These are phyloP conservation scores for Euphorbia celastroides DNA, from an alignment of 441 rosid species.

Conservation along the genomic window DNA sequence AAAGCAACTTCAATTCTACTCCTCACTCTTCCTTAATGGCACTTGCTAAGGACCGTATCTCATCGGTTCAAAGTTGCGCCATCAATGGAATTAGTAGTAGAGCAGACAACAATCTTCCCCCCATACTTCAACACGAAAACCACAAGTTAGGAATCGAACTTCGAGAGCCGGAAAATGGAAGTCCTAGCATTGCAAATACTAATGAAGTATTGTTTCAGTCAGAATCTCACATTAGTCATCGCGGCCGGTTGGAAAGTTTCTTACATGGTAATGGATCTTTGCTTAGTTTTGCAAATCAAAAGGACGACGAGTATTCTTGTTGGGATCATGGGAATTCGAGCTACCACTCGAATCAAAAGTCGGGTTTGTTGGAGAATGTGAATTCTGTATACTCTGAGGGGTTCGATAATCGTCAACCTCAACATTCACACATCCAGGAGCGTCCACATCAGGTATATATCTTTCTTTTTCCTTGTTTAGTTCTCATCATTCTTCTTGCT, in stretches of 20 bases:
- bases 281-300: constrained; percentile 53
- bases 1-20: neutral
- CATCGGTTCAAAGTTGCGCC: constrained; percentile 16
- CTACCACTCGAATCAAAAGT: constrained; percentile 28
- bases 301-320: constrained; percentile 27
- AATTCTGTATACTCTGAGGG: constrained; percentile 47
- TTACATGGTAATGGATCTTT: constrained; percentile 41
- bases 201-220: constrained; percentile 33
- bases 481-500: neutral
- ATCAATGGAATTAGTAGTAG: constrained; percentile 18
- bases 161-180: constrained; percentile 32
- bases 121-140: constrained; percentile 22
- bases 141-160: constrained; percentile 7
- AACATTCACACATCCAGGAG: constrained; percentile 41
- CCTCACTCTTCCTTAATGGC: constrained; percentile 34
- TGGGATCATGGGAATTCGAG: constrained; percentile 33
- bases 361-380: constrained; percentile 30
- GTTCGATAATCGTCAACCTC: constrained; percentile 22
- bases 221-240: constrained; percentile 42
- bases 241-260: constrained; percentile 21
- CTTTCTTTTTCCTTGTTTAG: neutral
- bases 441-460: constrained; percentile 51
- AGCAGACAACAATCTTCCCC: constrained; percentile 31
- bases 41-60: constrained; percentile 30
- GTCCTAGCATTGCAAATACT: constrained; percentile 41